Evolutionary conservation across 2,329 filamentous ascomycete genomes (phyloP).

Genomic region (Orbilia blumenaviensis): DNA sequence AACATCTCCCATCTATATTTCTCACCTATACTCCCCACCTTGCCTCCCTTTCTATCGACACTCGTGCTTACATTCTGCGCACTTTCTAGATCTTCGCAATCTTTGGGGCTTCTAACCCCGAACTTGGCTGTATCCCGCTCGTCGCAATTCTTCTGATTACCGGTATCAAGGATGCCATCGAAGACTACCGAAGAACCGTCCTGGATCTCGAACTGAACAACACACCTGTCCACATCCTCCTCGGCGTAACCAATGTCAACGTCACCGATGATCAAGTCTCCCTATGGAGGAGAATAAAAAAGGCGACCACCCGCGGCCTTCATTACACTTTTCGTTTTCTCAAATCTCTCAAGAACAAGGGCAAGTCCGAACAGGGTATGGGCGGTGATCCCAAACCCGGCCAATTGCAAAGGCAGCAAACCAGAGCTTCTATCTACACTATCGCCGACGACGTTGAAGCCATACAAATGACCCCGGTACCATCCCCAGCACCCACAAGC

Average conservation of each 20-base stretch:
- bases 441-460: conserved; percentile 66
- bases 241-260: conserved; percentile 93
- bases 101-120: conserved; percentile 90
- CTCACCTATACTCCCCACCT: conserved; percentile 57
- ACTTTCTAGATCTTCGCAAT: conserved; percentile 84
- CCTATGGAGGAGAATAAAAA: conserved; percentile 87
- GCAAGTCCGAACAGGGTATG: conserved; percentile 60
- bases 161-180: conserved; percentile 90
- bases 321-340: conserved; percentile 66
- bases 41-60: neutral
- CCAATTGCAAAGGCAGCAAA: conserved; percentile 55
- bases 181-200: conserved; percentile 90
- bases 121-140: conserved; percentile 85
- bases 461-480: conserved; percentile 97
- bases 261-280: conserved; percentile 86
- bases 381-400: conserved; percentile 56
- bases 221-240: conserved; percentile 86
- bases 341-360: conserved; percentile 62
- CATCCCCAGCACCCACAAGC: conserved; percentile 74
- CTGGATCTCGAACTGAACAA: conserved; percentile 96
- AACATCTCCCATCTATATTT: neutral
- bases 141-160: conserved; percentile 92
- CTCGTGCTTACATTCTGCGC: neutral
- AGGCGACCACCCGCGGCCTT: conserved; percentile 74
- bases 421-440: conserved; percentile 58